phyloP scores from a whole-genome alignment of 2,329 filamentous ascomycete genomes.

The Macrophomina phaseolina region DNA sequence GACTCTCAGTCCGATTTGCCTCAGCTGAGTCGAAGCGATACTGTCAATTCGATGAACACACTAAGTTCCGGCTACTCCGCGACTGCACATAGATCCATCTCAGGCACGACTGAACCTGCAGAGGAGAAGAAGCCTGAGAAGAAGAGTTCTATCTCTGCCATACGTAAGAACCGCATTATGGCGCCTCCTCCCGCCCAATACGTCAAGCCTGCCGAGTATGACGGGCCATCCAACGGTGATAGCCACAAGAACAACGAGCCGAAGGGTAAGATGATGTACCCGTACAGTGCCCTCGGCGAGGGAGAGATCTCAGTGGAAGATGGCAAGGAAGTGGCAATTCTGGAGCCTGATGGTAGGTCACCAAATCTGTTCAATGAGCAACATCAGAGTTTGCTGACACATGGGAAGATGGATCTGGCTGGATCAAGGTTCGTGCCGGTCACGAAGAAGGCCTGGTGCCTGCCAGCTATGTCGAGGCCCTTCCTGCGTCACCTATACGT shows the following conservation, averaged over 20 bases:
- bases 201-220: slow-evolving; percentile 56
- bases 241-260: slow-evolving; percentile 56
- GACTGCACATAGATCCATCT: slow-evolving; percentile 76
- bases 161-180: slow-evolving; percentile 72
- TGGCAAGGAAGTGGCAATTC: slow-evolving; percentile 72
- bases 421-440: slow-evolving; percentile 81
- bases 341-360: slow-evolving; percentile 85
- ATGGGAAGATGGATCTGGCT: slow-evolving; percentile 80
- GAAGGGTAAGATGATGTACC: slow-evolving; percentile 86
- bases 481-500: slow-evolving; percentile 46
- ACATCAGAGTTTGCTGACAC: neutral
- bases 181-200: slow-evolving; percentile 88
- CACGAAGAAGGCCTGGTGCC: slow-evolving; percentile 85
- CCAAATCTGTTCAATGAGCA: slow-evolving; percentile 28
- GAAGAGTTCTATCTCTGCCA: slow-evolving; percentile 40
- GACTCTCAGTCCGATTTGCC: slow-evolving; percentile 68
- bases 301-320: slow-evolving; percentile 84
- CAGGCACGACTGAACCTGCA: slow-evolving; percentile 61
- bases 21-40: slow-evolving; percentile 77
- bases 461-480: slow-evolving; percentile 78
- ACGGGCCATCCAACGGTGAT: slow-evolving; percentile 57
- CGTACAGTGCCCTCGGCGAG: slow-evolving; percentile 78
- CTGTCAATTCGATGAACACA: slow-evolving; percentile 77
- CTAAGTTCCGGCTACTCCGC: slow-evolving; percentile 86
- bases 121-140: slow-evolving; percentile 57